Evolutionary conservation across 139 green algal genomes (phyloP), one percentile per base, ranked within the genome.

Genomic region (Micractinium conductrix): DNA sequence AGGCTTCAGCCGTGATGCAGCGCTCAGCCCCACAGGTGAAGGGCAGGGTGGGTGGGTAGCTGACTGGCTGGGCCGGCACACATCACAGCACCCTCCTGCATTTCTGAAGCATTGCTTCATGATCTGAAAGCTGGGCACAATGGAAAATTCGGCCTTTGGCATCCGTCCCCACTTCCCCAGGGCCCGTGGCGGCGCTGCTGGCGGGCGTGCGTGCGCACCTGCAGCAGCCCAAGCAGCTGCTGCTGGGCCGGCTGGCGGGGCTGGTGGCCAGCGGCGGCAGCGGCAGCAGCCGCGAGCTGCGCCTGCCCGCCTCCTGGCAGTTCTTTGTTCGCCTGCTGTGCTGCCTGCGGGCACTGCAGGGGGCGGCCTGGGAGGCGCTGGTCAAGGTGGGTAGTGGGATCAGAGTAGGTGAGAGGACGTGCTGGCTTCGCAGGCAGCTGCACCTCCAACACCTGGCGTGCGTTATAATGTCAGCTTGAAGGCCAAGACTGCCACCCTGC

Each of bases 241-340:
- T 70, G 33, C 71, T 88, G 63, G 50, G 43, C 21, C 87, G 80
- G 75, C 68, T 92, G 19, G 87, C 76, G 28, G 78, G 86, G 17
- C 76, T 92, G 53, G 60, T 85, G 37, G 42, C 76, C 45, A 84
- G 84, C 45, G 53, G 79, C 58, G 53, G 35, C 17, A 62, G 58
- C 58, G 40, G 76, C 45, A 43, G 74, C 76, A 58, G 35, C n/a
- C 44, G 58, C 58, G 30, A 33, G 40, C 28, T 72, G 45, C 86
- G 81, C 65, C 84, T 69, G 38, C 42, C 78, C 0, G 55, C 65
- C 14, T 33, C 86, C 69, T 92, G 87, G 84, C 88, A 86, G 72
- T 90, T 91, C 82, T 85, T 91, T 50, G 79, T 91, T 62, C 73
- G 89, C n/a, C 35, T 85, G 42, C 84, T 93, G 70, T 75, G 88